Evolutionary conservation across 2,329 filamentous ascomycete species (phyloP).

Genomic region (Trichoderma asperellum): DNA sequence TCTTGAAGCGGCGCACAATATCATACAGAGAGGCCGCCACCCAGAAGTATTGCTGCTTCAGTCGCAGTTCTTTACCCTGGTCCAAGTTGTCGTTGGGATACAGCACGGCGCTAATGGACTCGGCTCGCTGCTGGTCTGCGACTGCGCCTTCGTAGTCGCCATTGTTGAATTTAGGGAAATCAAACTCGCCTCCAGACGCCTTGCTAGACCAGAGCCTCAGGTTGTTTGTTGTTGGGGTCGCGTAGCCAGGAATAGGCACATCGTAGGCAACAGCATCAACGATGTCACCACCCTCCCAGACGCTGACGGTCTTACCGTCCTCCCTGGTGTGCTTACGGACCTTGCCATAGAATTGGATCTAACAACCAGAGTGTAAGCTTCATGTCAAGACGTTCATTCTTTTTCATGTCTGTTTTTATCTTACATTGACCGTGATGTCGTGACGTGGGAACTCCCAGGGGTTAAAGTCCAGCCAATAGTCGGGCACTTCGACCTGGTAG

Average conservation of each 20-base stretch:
- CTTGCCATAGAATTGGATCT: constrained; percentile 91
- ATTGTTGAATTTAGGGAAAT: constrained; percentile 99
- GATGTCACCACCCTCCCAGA: constrained; percentile 92
- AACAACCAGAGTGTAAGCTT: constrained; percentile 3
- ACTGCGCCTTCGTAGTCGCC: constrained; percentile 98
- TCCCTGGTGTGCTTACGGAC: constrained; percentile 77
- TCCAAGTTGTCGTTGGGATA: constrained; percentile 99
- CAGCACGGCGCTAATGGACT: constrained; percentile 95
- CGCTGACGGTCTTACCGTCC: constrained; percentile 71
- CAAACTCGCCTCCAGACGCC: constrained; percentile 94
- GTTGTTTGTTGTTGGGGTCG: constrained; percentile 92
- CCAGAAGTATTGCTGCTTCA: constrained; percentile 99
- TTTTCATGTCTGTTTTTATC: constrained; percentile 33
- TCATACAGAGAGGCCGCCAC: constrained; percentile 95
- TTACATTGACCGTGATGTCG: constrained; percentile 86
- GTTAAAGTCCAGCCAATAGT: constrained; percentile 99
- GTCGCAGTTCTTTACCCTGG: constrained; percentile 89
- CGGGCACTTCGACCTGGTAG: constrained; percentile 96
- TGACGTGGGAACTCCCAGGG: constrained; percentile 98
- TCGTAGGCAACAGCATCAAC: constrained; percentile 94
- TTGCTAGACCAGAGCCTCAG: constrained; percentile 97
- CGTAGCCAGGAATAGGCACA: constrained; percentile 87
- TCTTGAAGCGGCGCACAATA: constrained; percentile 97
- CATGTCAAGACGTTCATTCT: not conserved
- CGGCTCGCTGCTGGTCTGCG: constrained; percentile 96